Evolutionary conservation across 352 stramenopile genomes (phyloP), one percentile per base, ranked within the genome.

Genomic region (Phytopythium boreale): DNA sequence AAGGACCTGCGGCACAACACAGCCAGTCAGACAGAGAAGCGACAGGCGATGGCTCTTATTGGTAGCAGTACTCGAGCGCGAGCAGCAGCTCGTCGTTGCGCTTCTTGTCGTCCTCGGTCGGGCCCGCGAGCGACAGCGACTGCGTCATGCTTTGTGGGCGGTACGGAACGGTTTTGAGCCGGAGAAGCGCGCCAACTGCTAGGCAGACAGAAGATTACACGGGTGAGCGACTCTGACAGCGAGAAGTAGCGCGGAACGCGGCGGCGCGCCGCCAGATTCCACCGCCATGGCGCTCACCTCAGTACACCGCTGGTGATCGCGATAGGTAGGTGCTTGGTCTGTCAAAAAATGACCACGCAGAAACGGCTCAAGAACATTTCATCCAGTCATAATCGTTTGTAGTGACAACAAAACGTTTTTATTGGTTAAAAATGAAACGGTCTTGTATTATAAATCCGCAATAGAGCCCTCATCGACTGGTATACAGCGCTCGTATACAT

Each of bases 81-180:
- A 79, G 62, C 56, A 90, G 70, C 24, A 95, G 70, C 65, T 80
- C 76, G 8, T 80, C 61, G n/a, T 92, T 89, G 11, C 92, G 80
- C 29, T 76, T 69, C 39, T 79, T 69, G 64, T 95, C 87, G 46
- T 86, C 68, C 5, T 89, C 83, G 2, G 80, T 86, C 2, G 87
- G 87, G 1, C 62, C 76, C 9, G 82, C 84, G 22, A 89, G 70
- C 43, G 87, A 95, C n/a, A 95, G 70, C 51, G 87, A 83, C 52
- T 77, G 82, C 64, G 82, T 88, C 68, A 90, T 89, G 19, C 20
- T 29, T 20, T 31, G 7, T 14, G 56, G 36, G 26, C 19, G 7
- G 4, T 39, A 20, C 47, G 12, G 11, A 10, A 22, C 24, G 22
- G 12, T 36, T 53, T 1, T 2, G 14, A 6, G 4, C 24, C 22